phyloP scores from a whole-genome alignment of 164 flowering plant species.

The Vitis riparia region DNA sequence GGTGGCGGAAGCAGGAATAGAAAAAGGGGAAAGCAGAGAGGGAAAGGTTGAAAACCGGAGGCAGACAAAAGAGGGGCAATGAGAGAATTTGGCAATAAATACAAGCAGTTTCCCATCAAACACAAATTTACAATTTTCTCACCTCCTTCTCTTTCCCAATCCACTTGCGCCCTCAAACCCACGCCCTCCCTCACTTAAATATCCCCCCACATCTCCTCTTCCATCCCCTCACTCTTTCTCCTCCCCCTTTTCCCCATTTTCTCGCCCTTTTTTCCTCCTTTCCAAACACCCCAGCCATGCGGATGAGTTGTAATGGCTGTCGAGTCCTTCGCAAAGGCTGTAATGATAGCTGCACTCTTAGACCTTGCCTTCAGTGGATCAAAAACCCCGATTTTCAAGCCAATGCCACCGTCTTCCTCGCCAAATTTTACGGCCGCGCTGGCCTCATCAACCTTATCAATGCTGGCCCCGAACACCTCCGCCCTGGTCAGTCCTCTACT shows the following conservation, averaged over 20 bases:
- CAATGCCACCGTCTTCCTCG: conserved; percentile 41
- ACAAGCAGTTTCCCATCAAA: too few relatives aligned
- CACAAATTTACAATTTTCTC: too few relatives aligned
- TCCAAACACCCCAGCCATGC: conserved; percentile 12
- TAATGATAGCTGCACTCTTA: conserved; percentile 21
- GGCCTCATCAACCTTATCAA: conserved; percentile 35
- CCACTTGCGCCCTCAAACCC: conserved; percentile 19
- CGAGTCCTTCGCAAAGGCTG: conserved; percentile 38
- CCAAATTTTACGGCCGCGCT: conserved; percentile 41
- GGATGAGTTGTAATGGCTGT: conserved; percentile 38
- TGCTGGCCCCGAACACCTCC: conserved; percentile 30
- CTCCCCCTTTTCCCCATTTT: not conserved
- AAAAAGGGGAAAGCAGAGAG: too few relatives aligned
- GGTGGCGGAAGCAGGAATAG: too few relatives aligned
- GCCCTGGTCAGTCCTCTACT: conserved; percentile 19
- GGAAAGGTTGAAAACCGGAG: too few relatives aligned
- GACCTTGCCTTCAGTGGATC: conserved; percentile 38
- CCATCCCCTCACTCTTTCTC: not conserved
- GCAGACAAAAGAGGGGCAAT: not conserved
- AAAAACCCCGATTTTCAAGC: conserved; percentile 27
- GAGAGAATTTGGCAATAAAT: not conserved
- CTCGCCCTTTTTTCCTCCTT: not conserved
- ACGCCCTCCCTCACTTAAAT: conserved; percentile 5
- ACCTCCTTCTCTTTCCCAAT: conserved; percentile 10
- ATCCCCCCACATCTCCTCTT: not conserved